A percentile compares a stretch with the other conserved stretches of the same genome.
phyloP scores from a whole-genome alignment of 2,329 filamentous ascomycete genomes.

The Arthrobotrys musiformis region DNA sequence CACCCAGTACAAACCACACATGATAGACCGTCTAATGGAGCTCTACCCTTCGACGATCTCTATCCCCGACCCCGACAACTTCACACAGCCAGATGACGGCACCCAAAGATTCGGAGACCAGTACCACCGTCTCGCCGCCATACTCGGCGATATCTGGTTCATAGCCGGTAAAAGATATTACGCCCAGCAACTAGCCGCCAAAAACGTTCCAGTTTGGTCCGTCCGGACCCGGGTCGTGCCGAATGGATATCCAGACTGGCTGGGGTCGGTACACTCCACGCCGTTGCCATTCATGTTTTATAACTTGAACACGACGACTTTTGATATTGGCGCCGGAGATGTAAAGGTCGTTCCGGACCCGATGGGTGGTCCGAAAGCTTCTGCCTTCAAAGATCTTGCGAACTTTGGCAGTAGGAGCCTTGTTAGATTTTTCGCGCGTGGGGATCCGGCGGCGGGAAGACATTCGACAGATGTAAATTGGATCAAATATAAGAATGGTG shows the following conservation, averaged over 20 bases:
- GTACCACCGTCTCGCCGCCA: slow-evolving; percentile 70
- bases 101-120: slow-evolving; percentile 63
- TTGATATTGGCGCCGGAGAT: slow-evolving; percentile 21
- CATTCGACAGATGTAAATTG: slow-evolving; percentile 48
- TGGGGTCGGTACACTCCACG: slow-evolving; percentile 69
- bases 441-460: slow-evolving; percentile 47
- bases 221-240: slow-evolving; percentile 72
- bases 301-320: slow-evolving; percentile 57
- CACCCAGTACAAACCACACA: too few species aligned
- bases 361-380: slow-evolving; percentile 55
- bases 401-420: slow-evolving; percentile 22
- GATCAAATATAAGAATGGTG: slow-evolving; percentile 58
- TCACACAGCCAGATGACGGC: slow-evolving; percentile 4
- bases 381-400: slow-evolving; percentile 41
- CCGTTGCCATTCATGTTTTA: slow-evolving; percentile 62
- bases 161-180: slow-evolving; percentile 69
- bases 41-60: too few species aligned
- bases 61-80: neutral
- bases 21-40: too few species aligned
- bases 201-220: slow-evolving; percentile 68
- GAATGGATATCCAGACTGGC: slow-evolving; percentile 63
- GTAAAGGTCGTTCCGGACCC: neutral
- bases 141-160: slow-evolving; percentile 68
- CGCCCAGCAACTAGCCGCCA: slow-evolving; percentile 59
- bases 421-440: slow-evolving; percentile 12